Conservation (phyloP, 108 stramenopile species). For the Fragilaria radians region DNA sequence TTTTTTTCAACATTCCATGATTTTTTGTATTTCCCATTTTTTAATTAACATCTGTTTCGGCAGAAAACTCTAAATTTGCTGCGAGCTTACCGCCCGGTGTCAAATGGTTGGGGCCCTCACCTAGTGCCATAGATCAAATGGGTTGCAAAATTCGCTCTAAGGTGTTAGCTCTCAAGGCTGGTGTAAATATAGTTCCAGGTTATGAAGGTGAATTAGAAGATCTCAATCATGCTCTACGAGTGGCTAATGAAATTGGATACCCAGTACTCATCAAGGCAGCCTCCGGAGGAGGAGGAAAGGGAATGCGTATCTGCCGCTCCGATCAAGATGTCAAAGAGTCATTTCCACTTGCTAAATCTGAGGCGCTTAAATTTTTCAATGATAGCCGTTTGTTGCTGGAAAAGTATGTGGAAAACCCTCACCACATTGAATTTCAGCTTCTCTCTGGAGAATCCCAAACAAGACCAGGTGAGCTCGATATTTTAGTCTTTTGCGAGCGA, state of each 20-base stretch:
- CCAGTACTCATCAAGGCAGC: constrained; percentile 98
- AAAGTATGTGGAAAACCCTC: constrained; percentile 93
- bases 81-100: constrained; percentile 26
- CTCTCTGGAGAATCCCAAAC: constrained; percentile 52
- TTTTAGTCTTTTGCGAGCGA: constrained; percentile 86
- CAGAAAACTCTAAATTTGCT: constrained; percentile 80
- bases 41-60: constrained; percentile 61
- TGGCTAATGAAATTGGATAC: constrained; percentile 92
- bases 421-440: constrained; percentile 98
- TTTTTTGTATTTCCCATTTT: not conserved
- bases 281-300: constrained; percentile 98
- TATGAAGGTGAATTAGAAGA: constrained; percentile 63
- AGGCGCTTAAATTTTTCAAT: constrained; percentile 87
- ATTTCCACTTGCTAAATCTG: constrained; percentile 72
- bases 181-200: constrained; percentile 90
- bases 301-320: constrained; percentile 92
- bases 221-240: constrained; percentile 42
- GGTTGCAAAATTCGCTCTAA: constrained; percentile 94
- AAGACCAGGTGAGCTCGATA: constrained; percentile 49
- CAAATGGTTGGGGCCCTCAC: constrained; percentile 86
- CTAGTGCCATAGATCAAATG: constrained; percentile 82
- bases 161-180: constrained; percentile 82
- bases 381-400: constrained; percentile 94
- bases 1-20: not conserved
- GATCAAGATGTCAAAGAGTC: constrained; percentile 74